Evolutionary conservation across 2,329 filamentous ascomycete genomes (phyloP), one percentile per base, ranked within the genome.

Genomic region (Pseudogymnoascus sp.): DNA sequence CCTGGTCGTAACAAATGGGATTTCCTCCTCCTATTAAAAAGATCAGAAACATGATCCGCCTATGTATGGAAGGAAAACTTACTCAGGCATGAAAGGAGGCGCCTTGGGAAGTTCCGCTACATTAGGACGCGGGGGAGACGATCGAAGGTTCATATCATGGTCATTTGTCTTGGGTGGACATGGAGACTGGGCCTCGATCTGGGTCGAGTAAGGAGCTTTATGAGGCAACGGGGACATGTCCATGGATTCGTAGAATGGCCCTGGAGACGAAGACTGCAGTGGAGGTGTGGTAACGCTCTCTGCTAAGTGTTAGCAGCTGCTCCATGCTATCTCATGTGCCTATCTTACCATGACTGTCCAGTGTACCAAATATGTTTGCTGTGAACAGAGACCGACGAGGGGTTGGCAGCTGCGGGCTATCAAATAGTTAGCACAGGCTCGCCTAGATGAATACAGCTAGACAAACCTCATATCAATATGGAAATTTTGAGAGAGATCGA

Each of bases 401-500:
- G 7, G 91, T 96, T 11, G 88, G 88, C 68, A 92, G 82, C 74
- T 90, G 87, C 35, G 91, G 91, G 75, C 91, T 96, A 75, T 35
- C 68, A 71, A 68, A 74, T 70, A 67, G 74, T 82, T 69, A 82
- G 75, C 67, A 67, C 59, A 43, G 66, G 65, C 63, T 65, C 62
- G 59, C 45, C 64, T 35, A 23, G 6, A 11, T 59, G 37, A 19
- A 23, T 68, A 61, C 4, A 33, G 29, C 66, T 66, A 65, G 65
- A 78, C 83, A 69, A 80, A 97, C 93, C 92, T 97, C 72, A 89
- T 91, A 76, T 97, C 92, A 74, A 97, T 90, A 73, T 93, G 90
- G 74, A 97, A 96, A 79, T 97, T 99, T 74, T 96, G 92, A 63
- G 92, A 97, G 70, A 97, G 82, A 77, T 99, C 94, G 65, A 92